Evolutionary conservation across 2,329 filamentous ascomycete genomes (phyloP), one percentile per base, ranked within the genome.

Genomic region (Sporothrix variecibatus): DNA sequence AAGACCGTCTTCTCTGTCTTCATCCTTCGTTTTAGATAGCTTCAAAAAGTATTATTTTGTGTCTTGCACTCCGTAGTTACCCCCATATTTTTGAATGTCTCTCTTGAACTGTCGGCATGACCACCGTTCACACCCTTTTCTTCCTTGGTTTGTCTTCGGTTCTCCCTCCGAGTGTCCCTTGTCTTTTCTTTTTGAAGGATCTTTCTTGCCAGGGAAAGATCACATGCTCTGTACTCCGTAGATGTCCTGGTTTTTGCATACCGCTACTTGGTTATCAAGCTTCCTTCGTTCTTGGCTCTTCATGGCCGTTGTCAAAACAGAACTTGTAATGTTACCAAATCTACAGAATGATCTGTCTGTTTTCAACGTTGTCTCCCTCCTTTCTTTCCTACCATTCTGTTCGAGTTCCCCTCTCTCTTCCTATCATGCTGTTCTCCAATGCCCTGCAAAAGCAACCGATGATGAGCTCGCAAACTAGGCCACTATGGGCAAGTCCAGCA

Each of bases 391-490:
- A 26, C 53, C 53, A 2, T 31, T 60, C 23, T 17, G 28, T 38
- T 9, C 58, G 17, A 34, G 6, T 9, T 62, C 60, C 34, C 20
- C 31, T 43, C 71, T 53, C 62, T 43, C 20, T 40, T 34, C 34
- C 34, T 34, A 7, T 34, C 34, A 34, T 34, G 34, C 34, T 49
- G 12, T 67, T 67, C 40, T 9, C 64, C 64, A 67, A 46, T 7
- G 20, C 6, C 56, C 56, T 34, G 34, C 51, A 17, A 60, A 15
- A 26, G 23, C 28, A 34, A 34, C 28, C 28, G 20, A 4, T 69
- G 65, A 53, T 43, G 65, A 69, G 65, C 65, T 69, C 17, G 9
- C 26, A 23, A 31, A 40, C 65, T 69, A 69, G 26, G 7, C 65
- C 34, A 17, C n/a, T 31, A 46, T 34, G 17, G 43, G 43, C n/a